Conservation (phyloP, 2,329 filamentous ascomycete species). For the Beauveria caledonica region DNA sequence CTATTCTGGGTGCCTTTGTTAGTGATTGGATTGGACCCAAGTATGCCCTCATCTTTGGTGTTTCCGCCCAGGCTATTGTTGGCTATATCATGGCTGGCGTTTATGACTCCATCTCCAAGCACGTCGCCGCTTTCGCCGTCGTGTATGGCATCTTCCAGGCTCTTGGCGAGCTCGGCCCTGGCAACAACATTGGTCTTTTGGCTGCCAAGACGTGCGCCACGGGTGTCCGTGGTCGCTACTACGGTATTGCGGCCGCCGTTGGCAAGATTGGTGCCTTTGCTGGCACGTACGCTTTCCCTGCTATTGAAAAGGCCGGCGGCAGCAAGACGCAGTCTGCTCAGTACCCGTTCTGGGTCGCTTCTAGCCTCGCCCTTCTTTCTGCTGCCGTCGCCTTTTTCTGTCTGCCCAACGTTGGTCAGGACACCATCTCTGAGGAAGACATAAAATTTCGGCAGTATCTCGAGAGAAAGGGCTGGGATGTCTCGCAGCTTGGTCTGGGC, state of each 20-base stretch:
- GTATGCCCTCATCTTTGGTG: slow-evolving; percentile 62
- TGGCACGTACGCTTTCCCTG: slow-evolving; percentile 73
- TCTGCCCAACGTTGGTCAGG: slow-evolving; percentile 71
- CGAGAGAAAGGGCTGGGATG: slow-evolving; percentile 68
- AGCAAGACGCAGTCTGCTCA: slow-evolving; percentile 55
- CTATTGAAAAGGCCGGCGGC: slow-evolving; percentile 56
- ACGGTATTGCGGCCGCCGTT: slow-evolving; percentile 61
- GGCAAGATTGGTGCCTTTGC: slow-evolving; percentile 80
- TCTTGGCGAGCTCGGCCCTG: slow-evolving; percentile 58
- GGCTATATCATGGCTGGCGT: slow-evolving; percentile 85
- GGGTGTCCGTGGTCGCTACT: slow-evolving; percentile 69
- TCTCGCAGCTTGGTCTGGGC: slow-evolving; percentile 40
- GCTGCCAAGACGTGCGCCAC: slow-evolving; percentile 85
- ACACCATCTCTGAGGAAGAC: slow-evolving; percentile 78
- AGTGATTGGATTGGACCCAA: slow-evolving; percentile 75
- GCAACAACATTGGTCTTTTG: slow-evolving; percentile 83
- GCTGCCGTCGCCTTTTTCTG: slow-evolving; percentile 51
- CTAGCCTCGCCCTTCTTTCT: slow-evolving; percentile 65
- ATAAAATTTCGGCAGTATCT: slow-evolving; percentile 66
- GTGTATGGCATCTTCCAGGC: slow-evolving; percentile 31
- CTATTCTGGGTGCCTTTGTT: slow-evolving; percentile 65
- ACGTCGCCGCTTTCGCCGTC: slow-evolving; percentile 29
- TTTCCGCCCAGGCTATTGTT: slow-evolving; percentile 63
- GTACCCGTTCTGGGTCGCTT: slow-evolving; percentile 85
- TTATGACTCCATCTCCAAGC: slow-evolving; percentile 60